Evolutionary conservation across 1,284 basidiomycete genomes (phyloP).

Genomic region (Trametes polyzona): DNA sequence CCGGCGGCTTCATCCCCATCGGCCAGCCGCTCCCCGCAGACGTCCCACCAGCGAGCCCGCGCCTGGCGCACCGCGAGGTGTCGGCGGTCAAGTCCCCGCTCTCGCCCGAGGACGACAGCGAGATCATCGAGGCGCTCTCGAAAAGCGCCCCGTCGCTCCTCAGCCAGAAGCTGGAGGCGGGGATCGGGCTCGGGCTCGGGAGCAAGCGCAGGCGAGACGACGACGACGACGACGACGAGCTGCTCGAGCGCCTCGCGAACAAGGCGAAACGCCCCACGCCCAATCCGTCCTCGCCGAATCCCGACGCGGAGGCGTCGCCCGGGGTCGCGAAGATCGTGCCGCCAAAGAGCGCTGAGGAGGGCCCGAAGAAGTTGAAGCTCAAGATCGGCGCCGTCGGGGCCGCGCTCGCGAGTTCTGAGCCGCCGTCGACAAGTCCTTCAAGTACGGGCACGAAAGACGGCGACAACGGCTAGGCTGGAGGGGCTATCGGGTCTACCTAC

Average conservation of each 20-base stretch:
- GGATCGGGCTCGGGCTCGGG: conserved; percentile 44
- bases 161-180: conserved; percentile 44
- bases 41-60: conserved; percentile 35
- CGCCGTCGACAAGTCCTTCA: conserved; percentile 47
- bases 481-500: conserved; percentile 6
- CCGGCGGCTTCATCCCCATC: conserved; percentile 24
- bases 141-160: conserved; percentile 48
- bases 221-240: conserved; percentile 79
- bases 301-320: conserved; percentile 12
- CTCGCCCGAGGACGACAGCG: conserved; percentile 48
- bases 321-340: conserved; percentile 17
- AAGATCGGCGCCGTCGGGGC: conserved; percentile 60
- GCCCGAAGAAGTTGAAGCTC: conserved; percentile 78
- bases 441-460: conserved; percentile 73
- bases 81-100: conserved; percentile 32
- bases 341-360: conserved; percentile 61
- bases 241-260: conserved; percentile 57
- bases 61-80: conserved; percentile 46
- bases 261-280: conserved; percentile 55
- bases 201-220: conserved; percentile 80
- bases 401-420: conserved; percentile 41
- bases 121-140: conserved; percentile 54
- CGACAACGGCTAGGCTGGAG: conserved; percentile 65
- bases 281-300: conserved; percentile 9
- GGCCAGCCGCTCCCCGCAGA: conserved; percentile 12